Percentiles rank a stretch among this genome's conserved stretches.
Conservation (phyloP, 345 rosid genomes). For the Noccaea bulbosa region DNA sequence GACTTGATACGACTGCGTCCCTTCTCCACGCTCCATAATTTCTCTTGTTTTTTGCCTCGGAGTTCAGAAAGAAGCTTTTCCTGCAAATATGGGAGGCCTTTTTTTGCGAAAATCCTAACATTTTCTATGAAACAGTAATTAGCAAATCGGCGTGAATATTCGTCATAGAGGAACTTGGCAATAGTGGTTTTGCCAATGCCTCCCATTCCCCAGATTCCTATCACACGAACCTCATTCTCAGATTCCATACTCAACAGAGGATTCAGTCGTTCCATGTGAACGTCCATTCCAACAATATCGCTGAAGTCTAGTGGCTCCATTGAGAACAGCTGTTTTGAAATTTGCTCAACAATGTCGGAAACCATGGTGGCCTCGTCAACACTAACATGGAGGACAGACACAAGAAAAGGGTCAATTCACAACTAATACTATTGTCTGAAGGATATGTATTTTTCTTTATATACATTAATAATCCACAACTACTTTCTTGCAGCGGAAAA, state of each 20-base stretch:
- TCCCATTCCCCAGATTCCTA: conserved; percentile 45
- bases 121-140: conserved; percentile 29
- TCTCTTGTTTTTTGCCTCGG: not conserved
- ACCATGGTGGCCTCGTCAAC: conserved; percentile 30
- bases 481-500: no score
- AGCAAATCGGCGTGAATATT: conserved; percentile 24
- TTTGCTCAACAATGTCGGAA: conserved; percentile 6
- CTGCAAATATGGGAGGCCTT: conserved; percentile 5
- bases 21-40: not conserved
- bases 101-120: not conserved
- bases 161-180: conserved; percentile 36
- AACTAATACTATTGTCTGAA: no score
- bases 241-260: conserved; percentile 4
- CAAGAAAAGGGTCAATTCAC: no score
- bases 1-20: conserved; percentile 13
- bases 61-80: conserved; percentile 19
- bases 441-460: no score
- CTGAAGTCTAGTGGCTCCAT: not conserved
- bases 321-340: not conserved
- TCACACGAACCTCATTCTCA: conserved; percentile 19
- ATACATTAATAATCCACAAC: no score
- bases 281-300: conserved; percentile 35
- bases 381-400: conserved; percentile 14
- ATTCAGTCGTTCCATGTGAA: not conserved
- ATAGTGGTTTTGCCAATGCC: conserved; percentile 50